Conservation (phyloP, 345 rosid species). For the Gossypium ekmanianum region DNA sequence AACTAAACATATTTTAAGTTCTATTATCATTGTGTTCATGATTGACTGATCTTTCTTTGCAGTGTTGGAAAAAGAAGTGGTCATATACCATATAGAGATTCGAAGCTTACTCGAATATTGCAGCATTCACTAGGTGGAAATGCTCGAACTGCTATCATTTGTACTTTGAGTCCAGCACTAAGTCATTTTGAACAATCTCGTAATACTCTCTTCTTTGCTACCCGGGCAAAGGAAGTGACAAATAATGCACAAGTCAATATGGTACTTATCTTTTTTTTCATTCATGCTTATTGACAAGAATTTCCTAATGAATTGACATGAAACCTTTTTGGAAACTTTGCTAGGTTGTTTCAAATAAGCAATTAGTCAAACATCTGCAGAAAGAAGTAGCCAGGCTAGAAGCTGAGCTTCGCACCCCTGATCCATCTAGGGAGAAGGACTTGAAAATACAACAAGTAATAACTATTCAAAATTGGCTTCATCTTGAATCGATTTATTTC, state of each 20-base stretch:
- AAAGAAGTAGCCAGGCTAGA: conserved; percentile 97
- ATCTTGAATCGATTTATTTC: neutral
- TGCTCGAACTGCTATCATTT: conserved; percentile 97
- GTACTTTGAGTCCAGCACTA: conserved; percentile 90
- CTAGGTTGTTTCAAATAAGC: conserved; percentile 96
- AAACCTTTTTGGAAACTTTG: neutral
- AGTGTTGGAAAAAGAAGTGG: conserved; percentile 97
- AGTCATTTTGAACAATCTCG: conserved; percentile 95
- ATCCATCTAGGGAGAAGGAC: conserved; percentile 83
- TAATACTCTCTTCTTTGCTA: conserved; percentile 90
- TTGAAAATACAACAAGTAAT: conserved; percentile 77
- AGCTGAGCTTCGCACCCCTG: conserved; percentile 97
- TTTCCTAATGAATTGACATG: neutral
- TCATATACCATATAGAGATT: conserved; percentile 93
- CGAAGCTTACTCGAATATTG: conserved; percentile 94
- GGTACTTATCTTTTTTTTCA: conserved; percentile 45
- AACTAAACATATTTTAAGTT: neutral
- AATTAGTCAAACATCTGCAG: conserved; percentile 95
- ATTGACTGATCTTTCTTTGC: conserved; percentile 9
- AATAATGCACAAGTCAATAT: conserved; percentile 97
- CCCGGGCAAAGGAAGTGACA: conserved; percentile 98
- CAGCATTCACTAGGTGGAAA: conserved; percentile 99
- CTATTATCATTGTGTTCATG: conserved; percentile 11
- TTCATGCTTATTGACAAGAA: conserved; percentile 6
- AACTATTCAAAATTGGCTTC: neutral